phyloP scores from a whole-genome alignment of 352 stramenopile genomes.

The Phytopythium kandeliae region DNA sequence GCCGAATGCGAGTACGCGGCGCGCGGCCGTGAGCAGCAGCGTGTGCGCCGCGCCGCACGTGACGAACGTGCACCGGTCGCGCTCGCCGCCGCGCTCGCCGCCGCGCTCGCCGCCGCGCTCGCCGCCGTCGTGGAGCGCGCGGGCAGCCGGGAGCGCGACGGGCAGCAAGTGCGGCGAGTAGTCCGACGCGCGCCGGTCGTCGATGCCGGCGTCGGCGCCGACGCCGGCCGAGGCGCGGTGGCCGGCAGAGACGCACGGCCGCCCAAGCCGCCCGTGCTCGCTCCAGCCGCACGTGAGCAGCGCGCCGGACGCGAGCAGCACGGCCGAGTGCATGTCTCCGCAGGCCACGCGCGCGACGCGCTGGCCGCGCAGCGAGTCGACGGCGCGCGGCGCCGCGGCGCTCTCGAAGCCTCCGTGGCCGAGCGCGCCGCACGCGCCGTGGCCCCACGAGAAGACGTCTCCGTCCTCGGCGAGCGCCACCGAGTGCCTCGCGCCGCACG shows the following conservation, averaged over 20 bases:
- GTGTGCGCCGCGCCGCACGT: slow-evolving; percentile 59
- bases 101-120: too few species aligned
- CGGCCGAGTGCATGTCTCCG: slow-evolving; percentile 56
- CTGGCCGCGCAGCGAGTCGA: slow-evolving; percentile 33
- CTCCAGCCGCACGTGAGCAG: slow-evolving; percentile 61
- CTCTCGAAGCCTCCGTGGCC: slow-evolving; percentile 39
- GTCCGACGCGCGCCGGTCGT: neutral
- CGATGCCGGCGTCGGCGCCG: slow-evolving; percentile 7
- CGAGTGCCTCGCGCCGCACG: slow-evolving; percentile 56
- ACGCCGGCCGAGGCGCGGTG: too few species aligned
- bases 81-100: too few species aligned
- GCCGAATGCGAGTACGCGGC: slow-evolving; percentile 47
- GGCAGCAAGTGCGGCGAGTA: slow-evolving; percentile 12
- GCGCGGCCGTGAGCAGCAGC: slow-evolving; percentile 29
- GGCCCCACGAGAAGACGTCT: slow-evolving; percentile 61
- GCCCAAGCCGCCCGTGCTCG: slow-evolving; percentile 49
- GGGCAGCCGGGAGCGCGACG: slow-evolving; percentile 32
- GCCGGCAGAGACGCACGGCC: slow-evolving; percentile 1
- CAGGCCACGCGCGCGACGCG: slow-evolving; percentile 42
- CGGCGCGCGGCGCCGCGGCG: slow-evolving; percentile 40
- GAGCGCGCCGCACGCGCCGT: slow-evolving; percentile 44
- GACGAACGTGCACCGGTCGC: slow-evolving; percentile 37
- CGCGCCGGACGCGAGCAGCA: slow-evolving; percentile 29
- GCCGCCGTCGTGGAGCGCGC: too few species aligned
- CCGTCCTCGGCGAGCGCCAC: slow-evolving; percentile 57